phyloP scores from a whole-genome alignment of 495 filamentous ascomycete species.

The Tetracladium marchalianum region DNA sequence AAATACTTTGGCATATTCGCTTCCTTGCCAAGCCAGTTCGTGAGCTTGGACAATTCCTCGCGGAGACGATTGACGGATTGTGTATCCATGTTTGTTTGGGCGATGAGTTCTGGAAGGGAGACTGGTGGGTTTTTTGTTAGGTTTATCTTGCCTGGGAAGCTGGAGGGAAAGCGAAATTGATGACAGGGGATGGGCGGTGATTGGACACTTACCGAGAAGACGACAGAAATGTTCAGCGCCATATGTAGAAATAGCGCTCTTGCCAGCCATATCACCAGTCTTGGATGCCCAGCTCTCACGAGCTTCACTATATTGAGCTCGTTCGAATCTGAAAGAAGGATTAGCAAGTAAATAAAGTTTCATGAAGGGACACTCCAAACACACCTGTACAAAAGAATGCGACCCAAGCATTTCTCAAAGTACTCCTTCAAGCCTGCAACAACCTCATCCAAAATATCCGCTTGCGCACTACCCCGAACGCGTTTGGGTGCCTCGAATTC shows the following conservation, averaged over 20 bases:
- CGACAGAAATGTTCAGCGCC: constrained; percentile 85
- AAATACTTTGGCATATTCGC: constrained; percentile 63
- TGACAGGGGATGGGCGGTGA: too few species aligned
- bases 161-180: neutral
- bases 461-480: constrained; percentile 50
- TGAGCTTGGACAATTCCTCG: constrained; percentile 76
- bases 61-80: constrained; percentile 78
- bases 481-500: constrained; percentile 59
- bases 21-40: constrained; percentile 60
- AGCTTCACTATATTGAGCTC: constrained; percentile 70
- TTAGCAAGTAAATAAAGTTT: neutral
- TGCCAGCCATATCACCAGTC: constrained; percentile 49
- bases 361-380: constrained; percentile 1
- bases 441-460: constrained; percentile 82
- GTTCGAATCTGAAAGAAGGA: constrained; percentile 56
- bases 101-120: constrained; percentile 83
- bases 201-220: constrained; percentile 61
- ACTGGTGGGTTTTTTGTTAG: constrained; percentile 43
- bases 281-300: constrained; percentile 48
- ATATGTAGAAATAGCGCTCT: constrained; percentile 67
- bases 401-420: constrained; percentile 77
- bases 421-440: constrained; percentile 78
- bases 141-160: neutral
- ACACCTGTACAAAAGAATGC: constrained; percentile 76
- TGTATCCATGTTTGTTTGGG: constrained; percentile 94